Evolutionary conservation across 2,329 filamentous ascomycete species (phyloP), one percentile per base, ranked within the genome.

Genomic region (Lachnellula cervina): DNA sequence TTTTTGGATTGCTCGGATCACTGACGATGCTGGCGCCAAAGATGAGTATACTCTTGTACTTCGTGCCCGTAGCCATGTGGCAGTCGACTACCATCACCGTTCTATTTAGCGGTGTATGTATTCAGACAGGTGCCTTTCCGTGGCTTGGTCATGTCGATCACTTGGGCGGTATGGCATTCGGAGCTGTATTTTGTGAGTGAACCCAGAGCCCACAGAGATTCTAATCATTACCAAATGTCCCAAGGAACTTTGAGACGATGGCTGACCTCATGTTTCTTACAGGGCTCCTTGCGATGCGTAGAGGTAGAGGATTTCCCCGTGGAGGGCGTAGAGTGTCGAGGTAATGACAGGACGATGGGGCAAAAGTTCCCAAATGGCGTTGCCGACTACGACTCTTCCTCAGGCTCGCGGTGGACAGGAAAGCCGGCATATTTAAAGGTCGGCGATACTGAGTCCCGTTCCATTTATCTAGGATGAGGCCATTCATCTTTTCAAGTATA

Each of bases 121-220:
- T 62, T 13, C 38, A 46, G 7, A 52, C 57, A 9, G 44, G 38
- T 4, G 51, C 38, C 45, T 25, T 62, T 21, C 56, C 53, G 14
- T 14, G 35, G 17, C 4, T 60, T 19, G 58, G 53, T 17, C 62
- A 64, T 49, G 56, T 44, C n/a, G 56, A 50, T 40, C 59, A 64
- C 48, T 37, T 64, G 35, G 59, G 58, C 16, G 54, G 54, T 25
- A 56, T 53, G 37, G 49, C 45, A 9, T 52, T 56, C 42, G 54
- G 54, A 7, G 48, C 35, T 19, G 8, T 51, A 21, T 56, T 28
- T 28, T 49, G 42, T 44, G 42, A 44, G 42, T 44, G n/a, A 17
- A 25, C 11, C n/a, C 42, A 17, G n/a, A 32, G 28, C 28, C 2
- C 9, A 32, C 11, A 32, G 28, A 32, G 28, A 32, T 32, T 32